Conservation (phyloP, 805 yeast species). For the Kodamaea fukazawae region DNA sequence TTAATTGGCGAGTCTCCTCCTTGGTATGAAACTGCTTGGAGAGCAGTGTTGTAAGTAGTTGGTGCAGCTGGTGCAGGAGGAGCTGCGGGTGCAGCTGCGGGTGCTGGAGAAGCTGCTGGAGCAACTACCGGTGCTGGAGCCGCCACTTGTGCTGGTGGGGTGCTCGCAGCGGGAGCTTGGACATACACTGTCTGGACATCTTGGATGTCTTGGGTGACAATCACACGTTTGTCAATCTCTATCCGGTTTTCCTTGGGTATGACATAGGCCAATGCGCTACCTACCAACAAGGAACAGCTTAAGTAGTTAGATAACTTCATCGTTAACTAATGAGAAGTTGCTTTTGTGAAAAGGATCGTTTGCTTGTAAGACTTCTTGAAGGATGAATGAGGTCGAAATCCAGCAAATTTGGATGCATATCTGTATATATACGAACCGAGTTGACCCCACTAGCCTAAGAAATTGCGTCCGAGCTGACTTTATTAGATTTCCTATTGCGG, state of each 20-base stretch:
- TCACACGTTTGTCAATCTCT: constrained; percentile 6
- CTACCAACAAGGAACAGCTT: constrained; percentile 8
- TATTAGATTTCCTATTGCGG: constrained; percentile 1
- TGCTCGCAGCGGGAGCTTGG: neutral
- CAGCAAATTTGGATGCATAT: too few relatives aligned
- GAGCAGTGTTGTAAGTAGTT: constrained; percentile 4
- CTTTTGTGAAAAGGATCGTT: too few relatives aligned
- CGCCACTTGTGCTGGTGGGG: neutral
- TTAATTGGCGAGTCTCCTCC: constrained; percentile 9
- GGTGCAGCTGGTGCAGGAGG: constrained; percentile 4
- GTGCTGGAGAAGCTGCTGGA: neutral
- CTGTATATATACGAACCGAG: too few relatives aligned
- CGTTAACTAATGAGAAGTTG: constrained; percentile 2
- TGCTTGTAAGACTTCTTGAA: too few relatives aligned
- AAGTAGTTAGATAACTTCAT: constrained; percentile 10
- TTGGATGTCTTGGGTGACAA: constrained; percentile 2
- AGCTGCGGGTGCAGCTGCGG: constrained; percentile 2
- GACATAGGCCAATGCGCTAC: constrained; percentile 10
- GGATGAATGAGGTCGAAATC: too few relatives aligned
- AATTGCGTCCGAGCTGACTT: too few relatives aligned
- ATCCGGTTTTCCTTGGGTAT: constrained; percentile 6
- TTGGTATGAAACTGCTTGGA: constrained; percentile 7
- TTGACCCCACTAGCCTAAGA: too few relatives aligned
- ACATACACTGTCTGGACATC: constrained; percentile 1
- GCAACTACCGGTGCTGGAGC: constrained; percentile 1